These are phyloP conservation scores for Tetradesmus lagerheimii DNA, from an alignment of 139 green algal species.

Conservation along the genomic window DNA sequence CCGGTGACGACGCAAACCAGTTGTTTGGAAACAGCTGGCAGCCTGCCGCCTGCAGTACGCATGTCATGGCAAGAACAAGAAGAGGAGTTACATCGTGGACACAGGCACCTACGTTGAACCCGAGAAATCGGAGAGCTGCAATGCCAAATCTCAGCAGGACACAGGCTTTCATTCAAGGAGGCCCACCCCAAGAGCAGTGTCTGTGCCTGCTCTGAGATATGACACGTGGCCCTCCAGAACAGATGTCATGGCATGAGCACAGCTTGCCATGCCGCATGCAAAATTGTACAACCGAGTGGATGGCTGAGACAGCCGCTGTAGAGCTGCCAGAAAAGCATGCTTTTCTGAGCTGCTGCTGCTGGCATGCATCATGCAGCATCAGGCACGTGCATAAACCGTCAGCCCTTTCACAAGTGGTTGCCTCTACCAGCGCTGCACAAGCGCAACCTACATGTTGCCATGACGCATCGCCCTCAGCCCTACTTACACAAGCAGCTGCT, in stretches of 20 bases:
- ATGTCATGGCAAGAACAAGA: neutral
- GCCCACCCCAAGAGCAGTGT: no score
- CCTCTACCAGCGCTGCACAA: no score
- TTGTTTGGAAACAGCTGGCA: conserved; percentile 36
- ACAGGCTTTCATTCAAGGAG: no score
- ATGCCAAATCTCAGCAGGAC: no score
- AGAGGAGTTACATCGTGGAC: no score
- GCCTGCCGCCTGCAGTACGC: neutral
- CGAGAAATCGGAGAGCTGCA: no score
- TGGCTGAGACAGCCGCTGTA: neutral
- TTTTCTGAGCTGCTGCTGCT: neutral
- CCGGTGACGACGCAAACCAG: conserved; percentile 24
- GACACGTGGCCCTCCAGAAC: neutral
- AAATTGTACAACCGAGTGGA: neutral
- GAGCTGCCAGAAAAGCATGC: neutral
- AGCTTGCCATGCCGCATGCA: neutral
- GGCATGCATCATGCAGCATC: neutral
- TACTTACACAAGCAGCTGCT: neutral
- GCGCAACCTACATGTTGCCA: no score
- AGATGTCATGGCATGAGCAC: neutral
- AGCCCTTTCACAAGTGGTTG: no score
- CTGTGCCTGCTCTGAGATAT: no score
- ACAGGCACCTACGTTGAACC: no score
- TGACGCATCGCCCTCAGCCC: neutral
- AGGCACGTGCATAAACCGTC: no score